A percentile compares a stretch with the other conserved stretches of the same genome.
Evolutionary conservation across 2,329 filamentous ascomycete species (phyloP).

Genomic region (Sporothrix sp.): DNA sequence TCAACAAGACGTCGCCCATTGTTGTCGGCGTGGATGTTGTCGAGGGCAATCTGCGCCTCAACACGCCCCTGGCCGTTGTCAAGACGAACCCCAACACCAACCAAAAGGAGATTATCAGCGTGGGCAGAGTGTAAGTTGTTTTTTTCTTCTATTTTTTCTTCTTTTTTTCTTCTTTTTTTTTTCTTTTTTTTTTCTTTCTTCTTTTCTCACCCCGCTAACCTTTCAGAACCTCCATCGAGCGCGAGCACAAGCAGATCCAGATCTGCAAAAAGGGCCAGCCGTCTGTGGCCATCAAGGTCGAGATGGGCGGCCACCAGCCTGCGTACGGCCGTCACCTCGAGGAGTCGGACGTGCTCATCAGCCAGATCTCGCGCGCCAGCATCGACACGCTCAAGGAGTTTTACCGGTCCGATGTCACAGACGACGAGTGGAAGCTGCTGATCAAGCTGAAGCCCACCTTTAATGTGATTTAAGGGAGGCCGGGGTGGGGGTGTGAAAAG

Average conservation of each 20-base stretch:
- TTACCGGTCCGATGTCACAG: slow-evolving; percentile 76
- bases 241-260: slow-evolving; percentile 89
- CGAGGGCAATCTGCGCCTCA: slow-evolving; percentile 77
- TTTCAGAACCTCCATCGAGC: slow-evolving; percentile 80
- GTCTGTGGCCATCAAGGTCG: slow-evolving; percentile 96
- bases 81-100: slow-evolving; percentile 72
- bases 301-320: slow-evolving; percentile 84
- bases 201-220: slow-evolving; percentile 21
- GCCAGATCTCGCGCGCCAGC: slow-evolving; percentile 71
- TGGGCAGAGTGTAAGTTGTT: slow-evolving; percentile 82
- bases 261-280: slow-evolving; percentile 94
- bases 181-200: slow-evolving; percentile 1
- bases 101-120: slow-evolving; percentile 68
- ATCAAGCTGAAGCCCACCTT: slow-evolving; percentile 93
- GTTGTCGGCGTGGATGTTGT: slow-evolving; percentile 90
- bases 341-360: slow-evolving; percentile 82
- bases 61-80: slow-evolving; percentile 82
- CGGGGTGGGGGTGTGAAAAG: not conserved
- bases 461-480: slow-evolving; percentile 58
- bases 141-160: not conserved
- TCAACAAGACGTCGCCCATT: slow-evolving; percentile 97
- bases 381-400: slow-evolving; percentile 97
- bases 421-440: slow-evolving; percentile 91
- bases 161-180: no score
- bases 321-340: slow-evolving; percentile 92